Conservation (phyloP, 2,329 filamentous ascomycete species). For the Aotearoamyces nothofagi region DNA sequence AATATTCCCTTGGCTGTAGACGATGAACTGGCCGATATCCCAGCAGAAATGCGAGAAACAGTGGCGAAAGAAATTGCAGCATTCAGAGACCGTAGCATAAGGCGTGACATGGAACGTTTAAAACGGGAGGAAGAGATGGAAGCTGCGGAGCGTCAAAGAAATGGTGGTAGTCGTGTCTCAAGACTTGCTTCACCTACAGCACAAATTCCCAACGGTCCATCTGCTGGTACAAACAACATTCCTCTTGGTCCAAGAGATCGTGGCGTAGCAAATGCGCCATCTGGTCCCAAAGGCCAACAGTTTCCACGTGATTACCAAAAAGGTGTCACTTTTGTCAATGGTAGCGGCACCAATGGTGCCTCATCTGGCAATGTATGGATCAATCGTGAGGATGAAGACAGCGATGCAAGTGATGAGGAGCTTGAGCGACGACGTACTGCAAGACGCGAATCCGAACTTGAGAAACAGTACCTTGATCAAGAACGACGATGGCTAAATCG, state of each 20-base stretch:
- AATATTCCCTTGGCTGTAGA: conserved; percentile 80
- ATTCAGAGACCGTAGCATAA: conserved; percentile 82
- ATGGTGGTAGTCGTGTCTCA: conserved; percentile 46
- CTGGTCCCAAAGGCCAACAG: conserved; percentile 51
- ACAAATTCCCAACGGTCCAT: conserved; percentile 38
- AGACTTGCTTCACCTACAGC: conserved; percentile 55
- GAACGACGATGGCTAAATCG: conserved; percentile 85
- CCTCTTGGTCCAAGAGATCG: conserved; percentile 58
- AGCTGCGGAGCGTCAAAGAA: conserved; percentile 64
- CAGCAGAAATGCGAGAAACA: conserved; percentile 87
- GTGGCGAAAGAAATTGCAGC: conserved; percentile 89
- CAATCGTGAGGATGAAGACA: conserved; percentile 68
- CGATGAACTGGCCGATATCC: conserved; percentile 90
- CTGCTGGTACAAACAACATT: conserved; percentile 54
- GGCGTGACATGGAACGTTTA: conserved; percentile 75
- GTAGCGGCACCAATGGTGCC: conserved; percentile 49
- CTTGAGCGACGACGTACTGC: conserved; percentile 56
- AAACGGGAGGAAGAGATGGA: conserved; percentile 87
- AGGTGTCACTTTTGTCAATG: conserved; percentile 70
- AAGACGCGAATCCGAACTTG: conserved; percentile 59
- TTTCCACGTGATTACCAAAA: conserved; percentile 61
- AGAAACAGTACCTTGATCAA: conserved; percentile 70
- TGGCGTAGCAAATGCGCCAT: conserved; percentile 59
- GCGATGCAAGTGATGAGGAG: conserved; percentile 76
- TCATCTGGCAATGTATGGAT: conserved; percentile 28